These are phyloP conservation scores for Mycena pura DNA, from an alignment of 768 basidiomycete species.

Conservation along the genomic window DNA sequence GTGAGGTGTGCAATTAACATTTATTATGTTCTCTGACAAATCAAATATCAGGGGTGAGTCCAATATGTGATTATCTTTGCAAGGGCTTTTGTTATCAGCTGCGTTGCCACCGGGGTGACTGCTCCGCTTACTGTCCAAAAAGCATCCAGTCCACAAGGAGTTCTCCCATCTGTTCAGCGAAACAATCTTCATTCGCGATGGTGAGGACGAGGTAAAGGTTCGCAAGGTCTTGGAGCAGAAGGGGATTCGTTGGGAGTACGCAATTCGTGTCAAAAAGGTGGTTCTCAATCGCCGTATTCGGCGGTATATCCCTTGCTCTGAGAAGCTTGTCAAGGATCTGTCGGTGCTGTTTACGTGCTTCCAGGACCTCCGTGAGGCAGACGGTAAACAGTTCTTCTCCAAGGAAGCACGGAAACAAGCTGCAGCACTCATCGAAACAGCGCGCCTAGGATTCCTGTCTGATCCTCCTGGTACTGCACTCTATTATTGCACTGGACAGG, in stretches of 20 bases:
- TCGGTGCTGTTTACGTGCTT: neutral
- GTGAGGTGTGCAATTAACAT: no score
- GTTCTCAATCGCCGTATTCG: constrained; percentile 8
- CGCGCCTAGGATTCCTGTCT: constrained; percentile 3
- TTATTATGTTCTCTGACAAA: no score
- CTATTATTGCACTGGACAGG: neutral
- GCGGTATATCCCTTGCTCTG: constrained; percentile 5
- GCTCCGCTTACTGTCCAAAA: constrained; percentile 4
- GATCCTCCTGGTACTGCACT: constrained; percentile 5
- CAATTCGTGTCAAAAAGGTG: constrained; percentile 2
- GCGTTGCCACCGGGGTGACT: no score
- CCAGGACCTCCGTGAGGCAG: neutral
- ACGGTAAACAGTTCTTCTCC: neutral
- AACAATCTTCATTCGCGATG: constrained; percentile 18
- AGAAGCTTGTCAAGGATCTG: constrained; percentile 3
- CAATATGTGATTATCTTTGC: no score
- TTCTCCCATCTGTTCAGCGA: constrained; percentile 14
- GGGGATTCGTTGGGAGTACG: constrained; percentile 5
- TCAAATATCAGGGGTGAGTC: no score
- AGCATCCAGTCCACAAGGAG: constrained; percentile 13
- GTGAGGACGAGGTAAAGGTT: constrained; percentile 8
- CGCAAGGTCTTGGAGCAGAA: constrained; percentile 9
- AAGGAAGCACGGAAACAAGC: constrained; percentile 1
- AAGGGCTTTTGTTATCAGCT: no score
- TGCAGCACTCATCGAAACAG: constrained; percentile 5